phyloP scores from a whole-genome alignment of 2,329 filamentous ascomycete species.

The Cadophora sp. region DNA sequence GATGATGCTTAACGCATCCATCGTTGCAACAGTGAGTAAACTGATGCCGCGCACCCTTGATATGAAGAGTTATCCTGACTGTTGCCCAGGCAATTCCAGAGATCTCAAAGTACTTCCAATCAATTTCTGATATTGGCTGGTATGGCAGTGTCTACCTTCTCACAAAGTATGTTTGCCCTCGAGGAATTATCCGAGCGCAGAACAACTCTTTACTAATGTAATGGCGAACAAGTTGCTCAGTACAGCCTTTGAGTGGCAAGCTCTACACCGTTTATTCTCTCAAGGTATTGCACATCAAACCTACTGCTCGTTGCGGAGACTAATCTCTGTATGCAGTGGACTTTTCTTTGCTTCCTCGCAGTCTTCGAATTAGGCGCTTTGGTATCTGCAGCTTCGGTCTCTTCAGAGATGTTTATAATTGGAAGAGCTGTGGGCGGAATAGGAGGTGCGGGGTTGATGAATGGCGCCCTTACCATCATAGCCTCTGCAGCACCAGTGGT shows the following conservation, averaged over 20 bases:
- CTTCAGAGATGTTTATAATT: conserved; percentile 59
- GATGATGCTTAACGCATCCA: conserved; percentile 9
- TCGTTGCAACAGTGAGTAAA: conserved; percentile 14
- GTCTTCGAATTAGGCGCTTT: conserved; percentile 63
- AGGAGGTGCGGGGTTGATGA: conserved; percentile 57
- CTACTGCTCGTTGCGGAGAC: neutral
- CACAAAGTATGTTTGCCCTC: neutral
- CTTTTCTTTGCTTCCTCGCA: conserved; percentile 43
- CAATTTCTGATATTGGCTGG: conserved; percentile 22
- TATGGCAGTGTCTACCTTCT: conserved; percentile 26
- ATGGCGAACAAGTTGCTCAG: neutral
- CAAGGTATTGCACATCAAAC: neutral
- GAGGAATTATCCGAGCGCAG: too few species aligned
- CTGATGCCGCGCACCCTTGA: too few species aligned
- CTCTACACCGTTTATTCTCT: conserved; percentile 10
- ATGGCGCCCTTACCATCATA: conserved; percentile 59
- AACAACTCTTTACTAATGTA: too few species aligned
- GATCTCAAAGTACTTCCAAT: conserved; percentile 2
- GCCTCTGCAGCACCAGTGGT: conserved; percentile 43
- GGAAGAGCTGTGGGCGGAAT: conserved; percentile 60
- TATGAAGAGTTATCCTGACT: neutral
- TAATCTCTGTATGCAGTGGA: conserved; percentile 1
- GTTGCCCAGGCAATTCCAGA: conserved; percentile 1
- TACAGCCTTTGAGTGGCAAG: conserved; percentile 26
- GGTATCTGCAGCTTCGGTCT: conserved; percentile 57